A percentile compares a stretch with the other conserved stretches of the same genome.
phyloP scores from a whole-genome alignment of 2,329 filamentous ascomycete genomes.

The Curvularia sp. region DNA sequence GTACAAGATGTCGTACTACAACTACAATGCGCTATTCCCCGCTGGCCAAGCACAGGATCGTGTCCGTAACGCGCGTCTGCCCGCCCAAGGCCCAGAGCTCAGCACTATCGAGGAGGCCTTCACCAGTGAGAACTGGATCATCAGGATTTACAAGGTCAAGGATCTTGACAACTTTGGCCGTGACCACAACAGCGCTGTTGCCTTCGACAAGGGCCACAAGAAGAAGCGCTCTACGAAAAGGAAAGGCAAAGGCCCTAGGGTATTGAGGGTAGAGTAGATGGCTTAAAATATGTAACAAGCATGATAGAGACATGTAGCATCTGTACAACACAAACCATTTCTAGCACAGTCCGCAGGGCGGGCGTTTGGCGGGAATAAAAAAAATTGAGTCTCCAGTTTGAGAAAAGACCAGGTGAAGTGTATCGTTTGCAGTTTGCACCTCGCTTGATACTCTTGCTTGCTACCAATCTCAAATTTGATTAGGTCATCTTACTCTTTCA shows the following conservation, averaged over 20 bases:
- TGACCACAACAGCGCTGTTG: slow-evolving; percentile 74
- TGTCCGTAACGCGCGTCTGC: slow-evolving; percentile 80
- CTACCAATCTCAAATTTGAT: slow-evolving; percentile 4
- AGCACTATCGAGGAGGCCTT: slow-evolving; percentile 95
- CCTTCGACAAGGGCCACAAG: slow-evolving; percentile 81
- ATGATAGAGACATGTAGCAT: slow-evolving; percentile 32
- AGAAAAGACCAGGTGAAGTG: slow-evolving; percentile 2
- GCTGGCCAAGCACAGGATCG: slow-evolving; percentile 88
- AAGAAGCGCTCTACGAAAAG: slow-evolving; percentile 80
- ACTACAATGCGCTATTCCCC: slow-evolving; percentile 91
- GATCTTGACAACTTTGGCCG: slow-evolving; percentile 95
- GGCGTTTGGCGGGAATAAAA: slow-evolving; percentile 44
- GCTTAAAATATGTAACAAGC: slow-evolving; percentile 6
- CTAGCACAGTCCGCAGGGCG: slow-evolving; percentile 24
- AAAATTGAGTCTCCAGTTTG: slow-evolving; percentile 15
- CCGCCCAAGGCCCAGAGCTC: slow-evolving; percentile 83
- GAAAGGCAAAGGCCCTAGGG: slow-evolving; percentile 66
- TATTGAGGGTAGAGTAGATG: slow-evolving; percentile 73
- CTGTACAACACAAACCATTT: slow-evolving; percentile 38
- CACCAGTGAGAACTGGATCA: slow-evolving; percentile 99
- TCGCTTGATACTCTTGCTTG: slow-evolving; percentile 3
- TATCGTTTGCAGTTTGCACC: neutral
- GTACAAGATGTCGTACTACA: slow-evolving; percentile 99
- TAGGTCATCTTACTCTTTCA: neutral
- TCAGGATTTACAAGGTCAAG: slow-evolving; percentile 99